Base-by-base conservation (phyloP, 1,284 basidiomycete species). In the Irpex lacteus region DNA sequence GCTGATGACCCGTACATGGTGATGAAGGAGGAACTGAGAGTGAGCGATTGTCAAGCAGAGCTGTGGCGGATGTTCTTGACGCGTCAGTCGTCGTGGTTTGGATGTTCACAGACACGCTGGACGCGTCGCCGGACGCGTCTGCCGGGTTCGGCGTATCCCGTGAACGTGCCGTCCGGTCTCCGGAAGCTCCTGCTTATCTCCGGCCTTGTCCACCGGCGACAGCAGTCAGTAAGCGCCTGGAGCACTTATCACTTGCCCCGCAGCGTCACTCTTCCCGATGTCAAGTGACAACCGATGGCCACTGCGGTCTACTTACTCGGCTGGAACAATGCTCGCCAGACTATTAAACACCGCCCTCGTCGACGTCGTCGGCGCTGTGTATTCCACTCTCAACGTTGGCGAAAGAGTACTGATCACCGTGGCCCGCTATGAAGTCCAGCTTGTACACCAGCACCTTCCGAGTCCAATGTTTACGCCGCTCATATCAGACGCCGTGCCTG, bases 1-100 rank as follows among this genome's bases (percentile, higher is more conserved):
- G 88, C 88, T 40, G 88, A 85, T 8, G 85, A 83, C 36, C 83
- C 78, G 77, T 91, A 92, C 90, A 92, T 92, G 37, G 58, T 34
- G 55, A 60, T 47, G 26, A 21, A 37, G 49, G 44, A 21, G 55
- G 6, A 15, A 38, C 21, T 26, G 21, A n/a, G n/a, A 21, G 19
- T 36, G 59, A 36, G 19, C 2, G 15, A 5, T 44, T 9, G 18
- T 18, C 4, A 5, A 18, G 53, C 11, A 32, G 9, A 2, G 15
- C 38, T 8, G 2, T 15, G 15, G 4, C 40, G 40, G 19, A 40
- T 7, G 57, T n/a, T 40, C 13, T n/a, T 58, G 61, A 64, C 60
- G 63, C 66, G 68, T 19, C n/a, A 37, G 60, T 50, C 26, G 44
- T 47, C 34, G 54, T 37, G 26, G 26, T 26, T 26, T 26, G 5